Percentiles rank a stretch among this genome's conserved stretches.
Evolutionary conservation across 2,329 filamentous ascomycete species (phyloP).

Genomic region (Trichoderma sp.): DNA sequence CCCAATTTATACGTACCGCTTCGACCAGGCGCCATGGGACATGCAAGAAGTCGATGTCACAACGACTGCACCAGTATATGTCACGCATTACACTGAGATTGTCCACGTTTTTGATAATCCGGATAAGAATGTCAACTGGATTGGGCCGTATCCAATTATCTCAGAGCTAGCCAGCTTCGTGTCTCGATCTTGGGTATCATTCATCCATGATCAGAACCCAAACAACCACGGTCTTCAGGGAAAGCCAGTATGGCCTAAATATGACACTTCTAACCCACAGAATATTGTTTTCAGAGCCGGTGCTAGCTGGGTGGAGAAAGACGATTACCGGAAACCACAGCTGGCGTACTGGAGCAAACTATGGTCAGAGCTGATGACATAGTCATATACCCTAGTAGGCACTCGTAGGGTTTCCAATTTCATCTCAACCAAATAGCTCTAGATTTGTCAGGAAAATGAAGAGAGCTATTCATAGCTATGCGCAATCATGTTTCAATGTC

Average conservation of each 20-base stretch:
- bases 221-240: constrained; percentile 6
- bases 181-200: constrained; percentile 3
- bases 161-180: constrained; percentile 1
- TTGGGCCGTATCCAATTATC: constrained; percentile 12
- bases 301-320: constrained; percentile 3
- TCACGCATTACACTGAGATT: constrained; percentile 4
- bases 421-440: neutral
- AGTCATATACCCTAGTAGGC: neutral
- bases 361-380: constrained; percentile 12
- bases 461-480: neutral
- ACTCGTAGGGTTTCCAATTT: neutral
- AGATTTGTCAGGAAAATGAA: neutral
- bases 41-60: constrained; percentile 10
- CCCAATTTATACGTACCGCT: constrained; percentile 1
- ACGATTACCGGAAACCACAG: constrained; percentile 1
- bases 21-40: constrained; percentile 3
- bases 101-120: constrained; percentile 15
- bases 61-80: constrained; percentile 1
- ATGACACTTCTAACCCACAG: neutral
- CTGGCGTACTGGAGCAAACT: constrained; percentile 10
- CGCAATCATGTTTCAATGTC: neutral
- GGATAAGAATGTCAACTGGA: constrained; percentile 14
- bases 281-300: constrained; percentile 13
- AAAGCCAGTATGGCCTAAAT: constrained; percentile 4
- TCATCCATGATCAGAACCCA: constrained; percentile 6